phyloP scores from a whole-genome alignment of 2,329 filamentous ascomycete species.

The Emericellopsis cladophorae region DNA sequence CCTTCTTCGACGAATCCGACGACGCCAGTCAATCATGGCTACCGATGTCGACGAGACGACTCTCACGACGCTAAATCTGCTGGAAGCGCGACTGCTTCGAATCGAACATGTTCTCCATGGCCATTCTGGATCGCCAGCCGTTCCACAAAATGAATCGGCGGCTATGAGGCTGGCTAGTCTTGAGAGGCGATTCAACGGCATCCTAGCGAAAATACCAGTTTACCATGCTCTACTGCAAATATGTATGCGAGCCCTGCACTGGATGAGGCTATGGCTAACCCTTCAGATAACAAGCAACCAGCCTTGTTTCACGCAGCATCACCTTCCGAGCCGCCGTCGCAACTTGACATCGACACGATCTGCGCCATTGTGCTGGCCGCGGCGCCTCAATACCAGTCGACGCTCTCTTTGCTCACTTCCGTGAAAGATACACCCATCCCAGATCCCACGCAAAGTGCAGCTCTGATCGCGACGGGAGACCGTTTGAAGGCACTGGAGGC shows the following conservation, averaged over 20 bases:
- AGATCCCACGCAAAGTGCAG: conserved; percentile 38
- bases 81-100: conserved; percentile 45
- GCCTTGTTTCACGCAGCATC: conserved; percentile 38
- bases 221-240: conserved; percentile 49
- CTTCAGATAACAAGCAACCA: conserved; percentile 37
- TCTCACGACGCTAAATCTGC: conserved; percentile 39
- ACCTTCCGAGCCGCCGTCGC: conserved; percentile 32
- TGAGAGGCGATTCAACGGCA: conserved; percentile 37
- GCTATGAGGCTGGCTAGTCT: conserved; percentile 33
- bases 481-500: conserved; percentile 49
- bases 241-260: conserved; percentile 17
- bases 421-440: conserved; percentile 43
- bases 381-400: conserved; percentile 40
- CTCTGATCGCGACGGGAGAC: conserved; percentile 44
- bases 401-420: conserved; percentile 44
- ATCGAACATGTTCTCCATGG: conserved; percentile 48
- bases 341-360: conserved; percentile 37
- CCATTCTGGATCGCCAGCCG: conserved; percentile 16
- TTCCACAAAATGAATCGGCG: conserved; percentile 24
- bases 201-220: conserved; percentile 38
- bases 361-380: conserved; percentile 42
- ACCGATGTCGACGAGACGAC: conserved; percentile 35
- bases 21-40: conserved; percentile 1
- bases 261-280: background rate
- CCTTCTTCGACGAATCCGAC: background rate